Evolutionary conservation across 495 filamentous ascomycete genomes (phyloP).

Genomic region (Penicillium macrosclerotiorum): DNA sequence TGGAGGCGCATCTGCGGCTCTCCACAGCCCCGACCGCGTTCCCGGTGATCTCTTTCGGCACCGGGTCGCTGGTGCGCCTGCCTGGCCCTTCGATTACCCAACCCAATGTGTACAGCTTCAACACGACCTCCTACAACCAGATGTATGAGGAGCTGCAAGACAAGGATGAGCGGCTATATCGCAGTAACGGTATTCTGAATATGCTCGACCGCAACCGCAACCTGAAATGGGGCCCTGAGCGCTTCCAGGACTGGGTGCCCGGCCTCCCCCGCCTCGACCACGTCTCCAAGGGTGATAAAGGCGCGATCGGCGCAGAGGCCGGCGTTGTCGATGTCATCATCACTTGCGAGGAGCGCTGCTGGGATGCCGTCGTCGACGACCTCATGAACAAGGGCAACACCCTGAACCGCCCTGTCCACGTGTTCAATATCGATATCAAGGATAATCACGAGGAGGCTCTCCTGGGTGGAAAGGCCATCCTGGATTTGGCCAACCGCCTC

Average conservation of each 20-base stretch:
- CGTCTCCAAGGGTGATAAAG: constrained; percentile 59
- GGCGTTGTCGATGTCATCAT: constrained; percentile 94
- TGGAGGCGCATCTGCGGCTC: constrained; percentile 95
- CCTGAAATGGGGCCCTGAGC: constrained; percentile 92
- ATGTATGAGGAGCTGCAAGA: constrained; percentile 86
- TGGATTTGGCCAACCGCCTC: constrained; percentile 83
- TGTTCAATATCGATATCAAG: constrained; percentile 97
- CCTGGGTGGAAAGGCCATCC: constrained; percentile 85
- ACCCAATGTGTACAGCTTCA: constrained; percentile 97
- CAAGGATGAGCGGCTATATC: constrained; percentile 88
- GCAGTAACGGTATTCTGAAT: constrained; percentile 85
- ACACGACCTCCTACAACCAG: constrained; percentile 81
- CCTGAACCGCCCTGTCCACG: constrained; percentile 88
- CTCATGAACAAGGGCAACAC: constrained; percentile 76
- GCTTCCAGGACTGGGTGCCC: constrained; percentile 97
- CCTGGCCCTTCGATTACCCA: constrained; percentile 88
- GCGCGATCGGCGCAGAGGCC: constrained; percentile 76
- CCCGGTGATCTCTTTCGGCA: constrained; percentile 97
- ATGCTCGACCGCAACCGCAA: constrained; percentile 92
- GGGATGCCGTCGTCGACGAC: constrained; percentile 97
- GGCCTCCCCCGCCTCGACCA: constrained; percentile 73
- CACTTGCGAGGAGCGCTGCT: constrained; percentile 97
- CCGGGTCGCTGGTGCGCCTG: constrained; percentile 89
- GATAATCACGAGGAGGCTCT: constrained; percentile 97
- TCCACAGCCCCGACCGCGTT: constrained; percentile 68